These are phyloP conservation scores for Rhipidocladum racemiflorum DNA, from an alignment of 176 grass and related monocot species.

Conservation along the genomic window DNA sequence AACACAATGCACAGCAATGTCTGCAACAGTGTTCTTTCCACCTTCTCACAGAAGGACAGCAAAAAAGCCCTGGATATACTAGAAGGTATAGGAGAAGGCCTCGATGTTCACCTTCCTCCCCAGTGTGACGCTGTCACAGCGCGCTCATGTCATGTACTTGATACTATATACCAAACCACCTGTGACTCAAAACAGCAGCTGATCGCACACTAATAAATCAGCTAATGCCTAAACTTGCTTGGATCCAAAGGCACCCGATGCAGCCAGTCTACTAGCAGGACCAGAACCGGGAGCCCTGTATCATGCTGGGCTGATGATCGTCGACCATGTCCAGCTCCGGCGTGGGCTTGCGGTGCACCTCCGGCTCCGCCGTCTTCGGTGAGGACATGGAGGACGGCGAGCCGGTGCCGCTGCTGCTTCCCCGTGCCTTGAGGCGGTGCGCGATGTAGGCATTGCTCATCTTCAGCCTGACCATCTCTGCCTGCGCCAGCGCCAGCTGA, in stretches of 20 bases:
- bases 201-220: constrained; percentile 45
- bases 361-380: constrained; percentile 37
- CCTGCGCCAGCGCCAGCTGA: constrained; percentile 87
- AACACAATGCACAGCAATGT: constrained; percentile 24
- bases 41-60: constrained; percentile 26
- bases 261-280: constrained; percentile 50
- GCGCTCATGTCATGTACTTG: constrained; percentile 26
- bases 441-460: constrained; percentile 59
- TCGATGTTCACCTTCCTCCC: constrained; percentile 22
- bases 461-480: constrained; percentile 70
- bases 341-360: constrained; percentile 27
- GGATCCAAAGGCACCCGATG: background rate
- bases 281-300: constrained; percentile 46
- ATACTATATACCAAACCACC: constrained; percentile 28
- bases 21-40: constrained; percentile 25
- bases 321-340: constrained; percentile 33
- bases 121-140: constrained; percentile 31
- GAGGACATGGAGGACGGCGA: constrained; percentile 58
- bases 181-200: constrained; percentile 36
- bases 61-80: constrained; percentile 23
- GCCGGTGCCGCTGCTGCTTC: constrained; percentile 26
- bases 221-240: constrained; percentile 9
- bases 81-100: constrained; percentile 40
- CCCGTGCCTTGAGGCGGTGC: constrained; percentile 33
- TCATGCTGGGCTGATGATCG: constrained; percentile 30